Base-by-base conservation (phyloP, 2,329 filamentous ascomycete genomes). In the Periconia macrospinosa region DNA sequence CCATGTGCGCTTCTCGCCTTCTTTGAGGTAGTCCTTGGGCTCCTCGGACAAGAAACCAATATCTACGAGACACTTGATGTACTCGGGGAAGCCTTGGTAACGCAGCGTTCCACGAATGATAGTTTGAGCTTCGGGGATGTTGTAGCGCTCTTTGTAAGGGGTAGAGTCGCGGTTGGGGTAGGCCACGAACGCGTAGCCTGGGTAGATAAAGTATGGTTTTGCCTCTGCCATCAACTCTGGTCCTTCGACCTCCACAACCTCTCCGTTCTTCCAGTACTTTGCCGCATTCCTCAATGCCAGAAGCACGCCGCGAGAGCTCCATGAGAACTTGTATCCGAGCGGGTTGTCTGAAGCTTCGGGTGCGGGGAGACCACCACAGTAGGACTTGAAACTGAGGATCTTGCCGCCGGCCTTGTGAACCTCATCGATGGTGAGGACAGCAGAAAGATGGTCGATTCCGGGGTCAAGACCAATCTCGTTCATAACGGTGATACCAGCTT, bases 101-200 rank as follows among this genome's bases (percentile, higher is more conserved):
- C 93, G 83, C 35, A 97, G 83, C 30, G 92, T 95, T 58, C 90
- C 90, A 48, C 91, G 84, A 72, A 96, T 81, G 67, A 97, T 85
- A 48, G 90, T 96, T 76, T 96, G 78, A 14, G 91, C 91, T 79
- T 97, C 93, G 48, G 92, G 92, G 69, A 97, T 97, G 76, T 85
- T 78, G 83, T 97, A 97, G 58, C 90, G 86, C 81, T 96, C 88
- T 71, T 86, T 87, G 85, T 94, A 97, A 9, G 84, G 82, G 15
- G 90, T 94, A 18, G 87, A 92, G 78, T 97, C 92, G 65, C 92
- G 83, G 85, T 97, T 97, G 53, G 90, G 89, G 78, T 97, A 97
- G 41, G 89, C 91, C 63, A 97, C 92, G 66, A 96, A 93, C 48
- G 89, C 87, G 74, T 87, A 97, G 55, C 91, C 90, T 35, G 90